Percentiles rank a stretch among this genome's conserved stretches.
These are phyloP conservation scores for Fusarium citri DNA, from an alignment of 2,329 filamentous ascomycete genomes.

Conservation along the genomic window DNA sequence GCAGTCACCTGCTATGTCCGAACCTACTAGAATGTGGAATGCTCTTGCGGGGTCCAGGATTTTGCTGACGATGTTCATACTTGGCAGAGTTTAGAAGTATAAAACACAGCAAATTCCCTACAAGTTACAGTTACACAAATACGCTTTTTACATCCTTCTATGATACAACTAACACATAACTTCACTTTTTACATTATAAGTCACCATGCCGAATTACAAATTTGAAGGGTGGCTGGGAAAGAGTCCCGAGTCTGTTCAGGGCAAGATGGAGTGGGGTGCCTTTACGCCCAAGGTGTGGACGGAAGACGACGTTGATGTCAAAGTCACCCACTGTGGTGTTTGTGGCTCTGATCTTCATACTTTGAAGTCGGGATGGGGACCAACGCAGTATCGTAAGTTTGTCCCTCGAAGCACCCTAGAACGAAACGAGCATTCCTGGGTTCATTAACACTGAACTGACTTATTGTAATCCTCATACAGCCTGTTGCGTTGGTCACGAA, in stretches of 20 bases:
- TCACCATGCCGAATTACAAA: constrained; percentile 50
- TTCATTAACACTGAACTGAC: not conserved
- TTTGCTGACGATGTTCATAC: too few species aligned
- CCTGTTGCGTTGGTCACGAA: constrained; percentile 71
- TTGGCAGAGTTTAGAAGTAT: too few species aligned
- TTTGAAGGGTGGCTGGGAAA: constrained; percentile 65
- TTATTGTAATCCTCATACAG: constrained; percentile 34
- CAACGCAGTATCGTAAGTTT: constrained; percentile 54
- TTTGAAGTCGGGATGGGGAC: constrained; percentile 63
- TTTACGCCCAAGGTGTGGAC: constrained; percentile 72
- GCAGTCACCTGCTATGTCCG: too few species aligned
- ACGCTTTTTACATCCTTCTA: too few species aligned
- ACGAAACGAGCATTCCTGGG: not conserved
- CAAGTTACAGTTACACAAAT: too few species aligned
- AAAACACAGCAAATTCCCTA: too few species aligned
- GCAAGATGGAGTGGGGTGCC: constrained; percentile 64
- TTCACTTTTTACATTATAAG: too few species aligned
- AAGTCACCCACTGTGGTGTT: constrained; percentile 72
- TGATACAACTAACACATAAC: too few species aligned
- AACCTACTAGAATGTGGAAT: too few species aligned
- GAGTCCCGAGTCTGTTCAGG: constrained; percentile 54
- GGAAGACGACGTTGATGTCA: constrained; percentile 72
- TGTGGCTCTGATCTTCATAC: constrained; percentile 71
- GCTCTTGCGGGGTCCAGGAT: too few species aligned
- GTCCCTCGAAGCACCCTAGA: too few species aligned